Conservation (phyloP, 345 rosid species). For the Angophora floribunda region DNA sequence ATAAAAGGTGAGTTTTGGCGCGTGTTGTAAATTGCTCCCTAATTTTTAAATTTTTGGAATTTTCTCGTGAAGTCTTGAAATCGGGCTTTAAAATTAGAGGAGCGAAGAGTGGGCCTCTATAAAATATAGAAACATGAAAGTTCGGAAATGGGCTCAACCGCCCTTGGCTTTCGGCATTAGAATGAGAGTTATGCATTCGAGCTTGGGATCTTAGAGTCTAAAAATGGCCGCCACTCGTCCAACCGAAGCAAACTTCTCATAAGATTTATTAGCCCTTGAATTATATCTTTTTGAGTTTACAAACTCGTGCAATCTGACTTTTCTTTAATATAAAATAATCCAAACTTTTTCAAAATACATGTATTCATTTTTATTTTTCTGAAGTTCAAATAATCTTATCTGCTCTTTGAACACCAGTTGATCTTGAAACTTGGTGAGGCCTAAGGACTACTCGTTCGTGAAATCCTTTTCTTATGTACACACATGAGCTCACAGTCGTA, state of each 20-base stretch:
- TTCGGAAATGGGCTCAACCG: background rate
- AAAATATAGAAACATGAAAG: background rate
- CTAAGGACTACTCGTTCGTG: background rate
- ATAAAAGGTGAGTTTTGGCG: background rate
- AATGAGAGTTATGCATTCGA: background rate
- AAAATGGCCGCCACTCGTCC: background rate
- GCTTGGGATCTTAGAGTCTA: background rate
- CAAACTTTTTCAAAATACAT: background rate
- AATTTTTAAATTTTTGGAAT: background rate
- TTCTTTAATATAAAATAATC: background rate
- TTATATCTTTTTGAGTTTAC: background rate
- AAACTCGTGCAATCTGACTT: background rate
- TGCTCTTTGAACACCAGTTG: background rate
- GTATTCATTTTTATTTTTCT: background rate
- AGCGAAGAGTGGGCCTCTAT: background rate
- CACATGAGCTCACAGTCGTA: background rate
- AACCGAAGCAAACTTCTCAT: background rate
- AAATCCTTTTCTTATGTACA: background rate
- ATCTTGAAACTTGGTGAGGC: background rate
- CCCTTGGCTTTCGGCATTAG: too few relatives aligned
- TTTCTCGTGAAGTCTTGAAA: background rate
- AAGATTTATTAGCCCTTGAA: background rate
- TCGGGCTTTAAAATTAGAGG: background rate
- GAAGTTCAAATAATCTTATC: background rate
- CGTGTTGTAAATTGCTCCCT: background rate